A percentile compares a stretch with the other conserved stretches of the same genome.
These are phyloP conservation scores for Trichomonas gallinae DNA, from an alignment of 208 protist species.

Conservation along the genomic window DNA sequence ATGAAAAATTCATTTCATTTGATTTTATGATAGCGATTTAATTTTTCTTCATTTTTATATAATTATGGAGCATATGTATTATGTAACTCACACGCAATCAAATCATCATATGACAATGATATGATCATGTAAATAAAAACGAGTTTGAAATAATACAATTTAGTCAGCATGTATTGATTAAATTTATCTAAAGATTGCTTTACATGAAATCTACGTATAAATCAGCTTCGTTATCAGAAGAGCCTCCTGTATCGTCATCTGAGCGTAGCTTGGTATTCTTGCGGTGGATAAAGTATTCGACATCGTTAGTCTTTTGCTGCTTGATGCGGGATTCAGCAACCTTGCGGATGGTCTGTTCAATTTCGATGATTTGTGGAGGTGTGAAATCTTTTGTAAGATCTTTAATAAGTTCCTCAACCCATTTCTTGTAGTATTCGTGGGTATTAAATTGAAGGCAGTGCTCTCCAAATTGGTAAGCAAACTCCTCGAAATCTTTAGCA, in stretches of 20 bases:
- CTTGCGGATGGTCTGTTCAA: background rate
- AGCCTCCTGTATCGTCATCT: background rate
- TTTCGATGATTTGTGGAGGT: background rate
- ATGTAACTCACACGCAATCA: too few species aligned
- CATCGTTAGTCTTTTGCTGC: background rate
- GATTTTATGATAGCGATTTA: too few species aligned
- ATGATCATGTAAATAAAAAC: too few species aligned
- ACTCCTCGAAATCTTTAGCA: background rate
- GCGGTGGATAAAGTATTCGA: background rate
- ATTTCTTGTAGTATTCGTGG: background rate
- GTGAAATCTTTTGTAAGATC: background rate
- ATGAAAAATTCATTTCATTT: too few species aligned
- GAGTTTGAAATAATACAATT: too few species aligned
- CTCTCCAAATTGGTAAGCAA: background rate
- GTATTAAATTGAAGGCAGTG: background rate
- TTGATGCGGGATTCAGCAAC: background rate
- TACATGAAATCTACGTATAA: background rate
- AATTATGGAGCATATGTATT: too few species aligned
- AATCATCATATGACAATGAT: too few species aligned
- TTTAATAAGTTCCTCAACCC: background rate
- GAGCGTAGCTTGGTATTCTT: background rate
- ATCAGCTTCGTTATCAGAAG: background rate
- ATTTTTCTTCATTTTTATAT: too few species aligned
- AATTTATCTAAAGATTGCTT: background rate
- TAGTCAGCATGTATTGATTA: too few species aligned